These are phyloP conservation scores for Brettanomyces nanus DNA, from an alignment of 805 yeast species.

Conservation along the genomic window DNA sequence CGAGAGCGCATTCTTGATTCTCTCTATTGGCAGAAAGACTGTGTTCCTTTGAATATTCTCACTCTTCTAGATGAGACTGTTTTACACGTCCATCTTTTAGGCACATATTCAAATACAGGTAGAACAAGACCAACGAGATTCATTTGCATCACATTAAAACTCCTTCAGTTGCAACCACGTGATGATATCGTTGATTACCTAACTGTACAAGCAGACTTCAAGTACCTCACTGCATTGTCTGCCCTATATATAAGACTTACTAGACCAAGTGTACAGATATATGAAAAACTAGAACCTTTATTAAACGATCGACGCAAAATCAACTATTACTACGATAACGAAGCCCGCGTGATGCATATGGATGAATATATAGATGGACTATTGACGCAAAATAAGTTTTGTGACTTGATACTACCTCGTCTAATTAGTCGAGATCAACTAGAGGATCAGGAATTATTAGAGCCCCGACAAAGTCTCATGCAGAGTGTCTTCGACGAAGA, in stretches of 20 bases:
- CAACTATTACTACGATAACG: conserved; percentile 31
- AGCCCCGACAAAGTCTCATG: conserved; percentile 31
- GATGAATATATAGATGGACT: conserved; percentile 71
- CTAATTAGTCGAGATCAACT: conserved; percentile 33
- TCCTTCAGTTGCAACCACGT: conserved; percentile 70
- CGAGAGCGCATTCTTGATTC: conserved; percentile 50
- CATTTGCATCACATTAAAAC: conserved; percentile 65
- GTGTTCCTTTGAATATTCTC: conserved; percentile 36
- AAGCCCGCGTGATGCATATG: conserved; percentile 40
- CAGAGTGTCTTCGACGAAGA: conserved; percentile 26
- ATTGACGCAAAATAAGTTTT: conserved; percentile 46
- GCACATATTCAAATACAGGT: conserved; percentile 29
- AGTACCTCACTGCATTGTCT: conserved; percentile 64
- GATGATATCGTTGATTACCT: conserved; percentile 46
- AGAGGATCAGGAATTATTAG: conserved; percentile 34
- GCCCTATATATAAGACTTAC: conserved; percentile 55
- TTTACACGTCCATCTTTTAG: conserved; percentile 36
- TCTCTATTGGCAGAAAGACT: conserved; percentile 48
- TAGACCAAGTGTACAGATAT: conserved; percentile 36
- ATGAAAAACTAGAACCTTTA: conserved; percentile 43
- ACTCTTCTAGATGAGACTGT: conserved; percentile 39
- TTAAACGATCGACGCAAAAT: conserved; percentile 64
- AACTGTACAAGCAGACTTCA: conserved; percentile 60
- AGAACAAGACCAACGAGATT: conserved; percentile 61
- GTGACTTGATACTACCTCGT: conserved; percentile 70